phyloP scores from a whole-genome alignment of 2,329 filamentous ascomycete genomes.

The Ilyonectria robusta region DNA sequence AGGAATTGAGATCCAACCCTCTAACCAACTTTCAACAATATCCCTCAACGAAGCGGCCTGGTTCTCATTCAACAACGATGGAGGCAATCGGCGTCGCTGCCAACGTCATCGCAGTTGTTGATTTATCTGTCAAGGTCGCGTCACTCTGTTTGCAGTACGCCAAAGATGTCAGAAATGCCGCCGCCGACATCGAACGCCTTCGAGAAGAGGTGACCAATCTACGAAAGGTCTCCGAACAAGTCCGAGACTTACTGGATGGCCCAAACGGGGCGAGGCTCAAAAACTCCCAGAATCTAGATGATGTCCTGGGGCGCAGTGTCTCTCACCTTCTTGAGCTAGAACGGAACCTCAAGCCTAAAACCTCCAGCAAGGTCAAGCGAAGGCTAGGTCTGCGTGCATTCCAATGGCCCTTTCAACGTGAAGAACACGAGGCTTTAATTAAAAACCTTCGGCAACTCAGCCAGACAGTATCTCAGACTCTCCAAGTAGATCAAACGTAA shows the following conservation, averaged over 20 bases:
- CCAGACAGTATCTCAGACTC: neutral
- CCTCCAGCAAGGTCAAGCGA: neutral
- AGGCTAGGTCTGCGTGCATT: neutral
- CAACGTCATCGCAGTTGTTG: conserved; percentile 1
- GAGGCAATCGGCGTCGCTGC: conserved; percentile 1
- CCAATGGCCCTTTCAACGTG: neutral
- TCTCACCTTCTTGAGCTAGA: neutral
- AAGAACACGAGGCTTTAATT: neutral
- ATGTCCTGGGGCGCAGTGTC: neutral
- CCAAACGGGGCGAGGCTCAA: no score
- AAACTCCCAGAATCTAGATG: no score
- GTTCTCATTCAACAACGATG: neutral
- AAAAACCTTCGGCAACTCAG: neutral
- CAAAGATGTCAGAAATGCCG: conserved; percentile 2
- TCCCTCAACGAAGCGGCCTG: neutral
- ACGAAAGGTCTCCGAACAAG: neutral
- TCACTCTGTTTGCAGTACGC: conserved; percentile 1
- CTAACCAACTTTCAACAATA: neutral
- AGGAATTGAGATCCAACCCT: neutral
- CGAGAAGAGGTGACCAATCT: neutral
- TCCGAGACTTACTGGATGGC: neutral
- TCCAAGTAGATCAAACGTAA: neutral
- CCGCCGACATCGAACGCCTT: neutral
- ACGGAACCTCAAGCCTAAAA: neutral
- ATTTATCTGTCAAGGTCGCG: neutral